Evolutionary conservation across 306 rosid genomes (phyloP).

Genomic region (Morella rubra): DNA sequence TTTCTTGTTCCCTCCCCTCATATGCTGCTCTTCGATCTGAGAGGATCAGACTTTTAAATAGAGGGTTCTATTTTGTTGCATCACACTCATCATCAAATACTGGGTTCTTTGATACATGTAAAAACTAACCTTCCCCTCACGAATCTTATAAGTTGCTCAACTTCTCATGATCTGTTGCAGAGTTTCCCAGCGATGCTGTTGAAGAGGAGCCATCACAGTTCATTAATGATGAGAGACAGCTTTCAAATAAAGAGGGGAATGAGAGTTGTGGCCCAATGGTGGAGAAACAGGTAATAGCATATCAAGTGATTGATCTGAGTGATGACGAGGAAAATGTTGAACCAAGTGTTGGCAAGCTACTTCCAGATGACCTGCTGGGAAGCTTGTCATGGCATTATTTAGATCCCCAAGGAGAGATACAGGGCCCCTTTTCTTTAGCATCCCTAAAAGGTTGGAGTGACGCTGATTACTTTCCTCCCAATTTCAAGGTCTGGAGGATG

Average conservation of each 20-base stretch:
- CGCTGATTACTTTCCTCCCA: constrained; percentile 53
- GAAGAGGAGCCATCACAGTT: constrained; percentile 32
- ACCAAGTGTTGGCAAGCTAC: constrained; percentile 18
- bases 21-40: neutral
- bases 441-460: constrained; percentile 70
- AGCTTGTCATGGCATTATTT: constrained; percentile 55
- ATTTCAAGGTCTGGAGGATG: constrained; percentile 77
- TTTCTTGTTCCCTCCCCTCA: no score
- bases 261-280: constrained; percentile 17
- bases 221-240: constrained; percentile 13
- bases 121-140: neutral
- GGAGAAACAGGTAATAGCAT: constrained; percentile 19
- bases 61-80: neutral
- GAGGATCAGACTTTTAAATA: neutral
- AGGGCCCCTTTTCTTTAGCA: constrained; percentile 69
- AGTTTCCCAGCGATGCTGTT: constrained; percentile 16
- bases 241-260: constrained; percentile 22
- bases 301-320: constrained; percentile 53
- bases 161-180: constrained; percentile 39
- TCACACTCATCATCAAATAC: neutral
- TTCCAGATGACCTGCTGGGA: constrained; percentile 25
- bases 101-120: neutral
- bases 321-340: constrained; percentile 50
- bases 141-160: constrained; percentile 7
- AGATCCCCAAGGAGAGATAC: constrained; percentile 69